Evolutionary conservation across 1,284 basidiomycete genomes (phyloP), one percentile per base, ranked within the genome.

Genomic region (Stereum hirsutum): DNA sequence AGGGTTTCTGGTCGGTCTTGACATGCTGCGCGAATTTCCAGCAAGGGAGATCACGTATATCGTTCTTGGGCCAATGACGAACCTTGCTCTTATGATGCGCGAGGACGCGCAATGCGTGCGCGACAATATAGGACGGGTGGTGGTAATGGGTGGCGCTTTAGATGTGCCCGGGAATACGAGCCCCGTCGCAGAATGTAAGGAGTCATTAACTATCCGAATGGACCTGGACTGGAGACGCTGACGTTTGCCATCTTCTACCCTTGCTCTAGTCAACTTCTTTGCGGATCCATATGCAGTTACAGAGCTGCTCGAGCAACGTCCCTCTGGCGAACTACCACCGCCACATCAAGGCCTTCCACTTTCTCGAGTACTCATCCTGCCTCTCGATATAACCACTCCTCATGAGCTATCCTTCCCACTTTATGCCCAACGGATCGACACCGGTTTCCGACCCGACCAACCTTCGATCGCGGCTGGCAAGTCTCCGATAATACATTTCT

Each of bases 111-210:
- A 66, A 25, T 66, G 75, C 1, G 60, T 82, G 14, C 68, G 69
- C 10, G 67, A 82, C 2, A 76, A 75, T 26, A 72, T 88, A 28
- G 85, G 83, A n/a, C 74, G 80, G 11, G 70, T 98, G 21, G 68
- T 94, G 15, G 83, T 82, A 58, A 98, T 98, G 93, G 95, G 94
- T n/a, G 94, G 93, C n/a, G 83, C 89, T 1, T 63, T 98, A 23
- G 92, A 97, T 52, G 88, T 89, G 15, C 91, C 93, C 0, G 94
- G 94, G 2, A 98, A 98, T 57, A 89, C 86, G 0, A 81, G 72
- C 12, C 78, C 90, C 4, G 72, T 78, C 0, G 84, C 90, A 45
- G 92, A 95, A 61, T 89, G 86, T 84, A 55, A 50, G 11, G 23
- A 12, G 15, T 38, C 6, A 20, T 38, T 12, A 8, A 12, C 4